Evolutionary conservation across 108 stramenopile species (phyloP).

Genomic region (Epipyxis sp.): DNA sequence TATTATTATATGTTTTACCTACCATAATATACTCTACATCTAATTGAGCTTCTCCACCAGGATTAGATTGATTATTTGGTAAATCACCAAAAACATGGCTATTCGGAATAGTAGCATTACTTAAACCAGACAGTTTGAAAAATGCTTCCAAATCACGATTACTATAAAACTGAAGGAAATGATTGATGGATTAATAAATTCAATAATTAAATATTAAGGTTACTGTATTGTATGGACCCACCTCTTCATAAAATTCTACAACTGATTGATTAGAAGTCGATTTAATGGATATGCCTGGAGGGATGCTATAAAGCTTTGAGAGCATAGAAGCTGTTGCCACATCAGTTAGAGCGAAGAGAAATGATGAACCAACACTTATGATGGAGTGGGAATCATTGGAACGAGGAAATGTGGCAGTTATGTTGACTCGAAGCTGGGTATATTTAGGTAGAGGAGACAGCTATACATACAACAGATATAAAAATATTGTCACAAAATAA

Average conservation of each 20-base stretch:
- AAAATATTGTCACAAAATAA: neutral
- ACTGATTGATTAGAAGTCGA: neutral
- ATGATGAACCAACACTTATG: neutral
- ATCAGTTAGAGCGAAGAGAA: neutral
- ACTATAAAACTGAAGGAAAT: neutral
- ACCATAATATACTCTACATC: neutral
- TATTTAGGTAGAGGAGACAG: neutral
- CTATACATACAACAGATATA: neutral
- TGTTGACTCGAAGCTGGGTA: neutral
- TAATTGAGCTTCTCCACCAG: neutral
- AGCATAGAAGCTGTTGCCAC: neutral
- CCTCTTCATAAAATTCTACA: neutral
- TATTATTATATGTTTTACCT: no score
- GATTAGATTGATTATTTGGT: neutral
- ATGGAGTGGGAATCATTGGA: neutral
- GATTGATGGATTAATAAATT: no score
- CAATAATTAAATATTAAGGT: no score
- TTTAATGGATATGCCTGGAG: neutral
- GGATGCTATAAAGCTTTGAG: neutral
- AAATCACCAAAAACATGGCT: neutral
- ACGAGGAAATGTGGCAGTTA: neutral
- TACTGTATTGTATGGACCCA: no score
- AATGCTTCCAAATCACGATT: conserved; percentile 1
- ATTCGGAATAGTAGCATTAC: neutral
- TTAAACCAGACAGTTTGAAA: neutral